Evolutionary conservation across 2,329 filamentous ascomycete genomes (phyloP).

Genomic region (Colletotrichum simmondsii): DNA sequence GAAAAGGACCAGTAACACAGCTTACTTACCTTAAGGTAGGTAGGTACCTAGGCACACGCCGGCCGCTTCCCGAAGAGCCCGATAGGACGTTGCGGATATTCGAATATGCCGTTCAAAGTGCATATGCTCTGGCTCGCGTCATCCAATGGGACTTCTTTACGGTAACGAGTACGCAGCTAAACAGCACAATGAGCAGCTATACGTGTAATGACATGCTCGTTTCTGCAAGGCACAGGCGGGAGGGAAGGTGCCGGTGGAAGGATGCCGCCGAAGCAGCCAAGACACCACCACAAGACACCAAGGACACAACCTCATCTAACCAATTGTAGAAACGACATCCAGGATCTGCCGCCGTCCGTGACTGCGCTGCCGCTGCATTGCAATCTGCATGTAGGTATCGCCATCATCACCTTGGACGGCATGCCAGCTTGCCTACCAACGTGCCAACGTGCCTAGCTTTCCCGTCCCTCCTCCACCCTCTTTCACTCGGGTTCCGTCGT

Average conservation of each 20-base stretch:
- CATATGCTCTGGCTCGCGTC: neutral
- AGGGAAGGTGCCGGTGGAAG: neutral
- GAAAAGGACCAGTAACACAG: neutral
- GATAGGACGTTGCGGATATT: neutral
- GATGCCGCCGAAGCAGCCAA: neutral
- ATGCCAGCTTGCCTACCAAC: neutral
- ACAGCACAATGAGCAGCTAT: neutral
- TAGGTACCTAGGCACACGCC: neutral
- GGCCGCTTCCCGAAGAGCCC: neutral
- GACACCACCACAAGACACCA: neutral
- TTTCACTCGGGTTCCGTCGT: neutral
- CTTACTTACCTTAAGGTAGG: neutral
- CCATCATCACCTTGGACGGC: neutral
- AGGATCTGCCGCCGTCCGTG: neutral
- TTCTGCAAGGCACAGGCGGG: neutral
- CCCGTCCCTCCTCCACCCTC: neutral
- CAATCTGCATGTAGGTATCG: neutral
- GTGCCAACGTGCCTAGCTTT: neutral
- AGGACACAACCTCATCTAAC: neutral
- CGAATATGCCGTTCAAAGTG: neutral
- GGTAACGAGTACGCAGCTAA: neutral
- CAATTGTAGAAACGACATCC: slow-evolving; percentile 2
- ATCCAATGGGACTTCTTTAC: neutral
- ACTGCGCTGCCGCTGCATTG: neutral
- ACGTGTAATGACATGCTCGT: neutral